These are phyloP conservation scores for Saururus chinensis DNA, from an alignment of 164 flowering plant genomes.

Conservation along the genomic window DNA sequence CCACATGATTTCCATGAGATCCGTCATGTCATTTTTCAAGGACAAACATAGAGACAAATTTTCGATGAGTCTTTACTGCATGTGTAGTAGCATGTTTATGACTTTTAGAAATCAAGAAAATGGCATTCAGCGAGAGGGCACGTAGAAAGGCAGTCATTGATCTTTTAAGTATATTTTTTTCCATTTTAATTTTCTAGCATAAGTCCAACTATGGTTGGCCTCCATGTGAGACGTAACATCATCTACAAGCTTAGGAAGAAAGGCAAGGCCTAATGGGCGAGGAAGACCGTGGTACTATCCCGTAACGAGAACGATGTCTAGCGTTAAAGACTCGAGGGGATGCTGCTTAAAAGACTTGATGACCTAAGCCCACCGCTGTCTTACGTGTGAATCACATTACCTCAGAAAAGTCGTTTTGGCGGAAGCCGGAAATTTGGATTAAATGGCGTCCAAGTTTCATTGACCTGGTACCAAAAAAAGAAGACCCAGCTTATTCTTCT, in stretches of 20 bases:
- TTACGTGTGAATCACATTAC: neutral
- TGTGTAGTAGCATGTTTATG: too few relatives aligned
- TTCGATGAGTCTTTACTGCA: too few relatives aligned
- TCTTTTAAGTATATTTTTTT: too few relatives aligned
- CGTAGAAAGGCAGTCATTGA: too few relatives aligned
- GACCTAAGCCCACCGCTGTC: neutral
- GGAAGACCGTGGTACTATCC: neutral
- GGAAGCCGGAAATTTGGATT: neutral
- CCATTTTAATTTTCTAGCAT: too few relatives aligned
- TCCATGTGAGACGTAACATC: neutral
- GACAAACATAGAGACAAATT: too few relatives aligned
- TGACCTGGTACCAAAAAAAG: neutral
- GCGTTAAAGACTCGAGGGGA: neutral
- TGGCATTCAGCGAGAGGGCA: too few relatives aligned
- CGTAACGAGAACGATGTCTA: neutral
- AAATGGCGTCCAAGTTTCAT: neutral
- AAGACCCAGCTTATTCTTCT: neutral
- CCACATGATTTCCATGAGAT: too few relatives aligned
- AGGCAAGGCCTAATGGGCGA: neutral
- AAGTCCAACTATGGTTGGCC: too few relatives aligned
- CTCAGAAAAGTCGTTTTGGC: neutral
- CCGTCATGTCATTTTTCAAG: too few relatives aligned
- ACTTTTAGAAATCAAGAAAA: too few relatives aligned
- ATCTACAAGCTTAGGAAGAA: neutral
- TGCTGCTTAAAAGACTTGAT: neutral